Evolutionary conservation across 2,329 filamentous ascomycete species (phyloP), one percentile per base, ranked within the genome.

Genomic region (Aspergillus glaucus): DNA sequence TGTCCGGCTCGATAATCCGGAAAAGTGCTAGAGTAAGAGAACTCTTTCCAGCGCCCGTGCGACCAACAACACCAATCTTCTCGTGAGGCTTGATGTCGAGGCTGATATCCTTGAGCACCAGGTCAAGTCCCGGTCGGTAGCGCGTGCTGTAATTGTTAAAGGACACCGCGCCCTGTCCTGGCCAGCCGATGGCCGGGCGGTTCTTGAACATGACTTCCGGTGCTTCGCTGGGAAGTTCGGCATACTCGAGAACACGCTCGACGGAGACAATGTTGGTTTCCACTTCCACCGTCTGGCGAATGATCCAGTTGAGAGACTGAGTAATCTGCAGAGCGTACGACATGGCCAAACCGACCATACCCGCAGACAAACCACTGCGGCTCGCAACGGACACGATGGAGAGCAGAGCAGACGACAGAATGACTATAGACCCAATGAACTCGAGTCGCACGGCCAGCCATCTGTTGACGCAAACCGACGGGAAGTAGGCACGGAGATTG

Each of bases 221-320:
- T 45, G 93, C 92, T 74, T 98, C 93, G 68, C 87, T 93, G 22
- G 92, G 91, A 54, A 98, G 79, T 45, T 81, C 80, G 50, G 92
- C 88, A 72, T 98, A 98, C 70, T 98, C 94, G 44, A 98, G 83
- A 43, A 98, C 91, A 63, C 93, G 87, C 78, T 98, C 93, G 34
- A 98, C 93, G 8, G 92, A 95, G 42, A 98, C 92, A 63, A 98
- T 98, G 71, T 98, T 98, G n/a, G 92, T 97, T 77, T 98, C 94
- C n/a, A 98, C 93, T 70, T 98, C 94, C 30, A 98, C 93, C 0
- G 91, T 96, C 72, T 98, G 93, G 50, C 94, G 84, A 45, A 98
- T 93, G 63, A 98, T 96, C 93, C 93, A 98, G 75, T 97, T 98
- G 62, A 98, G 80, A 32, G 91, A 95, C 58, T 92, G 88, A 1